Evolutionary conservation across 2,329 filamentous ascomycete species (phyloP).

Genomic region (Epichloe baconii): DNA sequence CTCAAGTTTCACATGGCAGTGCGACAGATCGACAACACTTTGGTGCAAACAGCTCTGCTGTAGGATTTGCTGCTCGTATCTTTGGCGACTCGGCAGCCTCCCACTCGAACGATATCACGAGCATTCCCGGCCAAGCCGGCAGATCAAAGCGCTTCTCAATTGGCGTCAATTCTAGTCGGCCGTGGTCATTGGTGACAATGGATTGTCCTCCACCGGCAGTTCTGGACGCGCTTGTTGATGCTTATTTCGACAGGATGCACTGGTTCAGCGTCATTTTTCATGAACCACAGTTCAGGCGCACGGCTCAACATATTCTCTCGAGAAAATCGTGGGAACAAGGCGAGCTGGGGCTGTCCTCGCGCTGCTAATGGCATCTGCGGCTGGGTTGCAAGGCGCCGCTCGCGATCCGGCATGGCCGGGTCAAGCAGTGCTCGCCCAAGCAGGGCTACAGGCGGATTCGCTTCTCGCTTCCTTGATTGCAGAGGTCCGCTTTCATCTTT

Average conservation of each 20-base stretch:
- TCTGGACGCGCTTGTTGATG: constrained; percentile 4
- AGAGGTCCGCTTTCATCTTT: constrained; percentile 1
- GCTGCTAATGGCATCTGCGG: constrained; percentile 6
- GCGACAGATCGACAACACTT: not conserved
- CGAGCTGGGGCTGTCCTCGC: constrained; percentile 7
- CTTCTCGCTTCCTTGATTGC: not conserved
- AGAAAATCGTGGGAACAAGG: constrained; percentile 7
- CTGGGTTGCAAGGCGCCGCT: constrained; percentile 8
- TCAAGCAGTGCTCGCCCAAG: constrained; percentile 5
- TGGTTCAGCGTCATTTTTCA: constrained; percentile 12
- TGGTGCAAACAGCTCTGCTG: constrained; percentile 3
- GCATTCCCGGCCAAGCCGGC: constrained; percentile 2
- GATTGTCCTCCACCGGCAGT: not conserved
- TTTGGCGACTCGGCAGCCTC: constrained; percentile 2
- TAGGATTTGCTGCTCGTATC: constrained; percentile 1
- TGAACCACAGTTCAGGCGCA: constrained; percentile 9
- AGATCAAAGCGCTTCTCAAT: not conserved
- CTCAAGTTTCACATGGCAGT: not conserved
- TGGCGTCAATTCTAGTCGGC: not conserved
- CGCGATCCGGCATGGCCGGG: constrained; percentile 9
- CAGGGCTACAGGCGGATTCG: not conserved
- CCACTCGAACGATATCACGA: not conserved
- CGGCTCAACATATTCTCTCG: not conserved
- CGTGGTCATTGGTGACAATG: constrained; percentile 4
- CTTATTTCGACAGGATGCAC: constrained; percentile 11